Percentiles rank a stretch among this genome's conserved stretches.
phyloP scores from a whole-genome alignment of 2,329 filamentous ascomycete species.

The Corniculantispora saksenae region DNA sequence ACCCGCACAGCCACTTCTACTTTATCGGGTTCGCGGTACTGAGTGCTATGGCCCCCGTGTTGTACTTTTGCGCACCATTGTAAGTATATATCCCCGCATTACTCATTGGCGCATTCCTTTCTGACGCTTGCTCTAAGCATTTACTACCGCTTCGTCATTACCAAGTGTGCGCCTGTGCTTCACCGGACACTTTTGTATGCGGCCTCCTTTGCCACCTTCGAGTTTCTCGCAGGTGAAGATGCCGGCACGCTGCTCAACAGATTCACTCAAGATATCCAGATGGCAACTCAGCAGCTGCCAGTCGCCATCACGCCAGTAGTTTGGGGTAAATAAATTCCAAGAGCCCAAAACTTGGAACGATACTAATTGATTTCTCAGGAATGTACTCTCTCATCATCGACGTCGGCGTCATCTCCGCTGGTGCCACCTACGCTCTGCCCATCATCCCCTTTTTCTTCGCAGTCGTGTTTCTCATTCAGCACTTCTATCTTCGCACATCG shows the following conservation, averaged over 20 bases:
- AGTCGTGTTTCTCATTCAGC: constrained; percentile 32
- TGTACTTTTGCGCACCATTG: background rate
- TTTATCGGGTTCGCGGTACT: constrained; percentile 8
- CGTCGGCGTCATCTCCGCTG: constrained; percentile 23
- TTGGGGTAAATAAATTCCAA: background rate
- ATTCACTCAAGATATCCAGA: constrained; percentile 31
- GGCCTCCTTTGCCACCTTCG: constrained; percentile 19
- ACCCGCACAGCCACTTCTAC: constrained; percentile 16
- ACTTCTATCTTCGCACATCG: constrained; percentile 37
- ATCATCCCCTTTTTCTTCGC: constrained; percentile 29
- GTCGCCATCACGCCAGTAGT: constrained; percentile 24
- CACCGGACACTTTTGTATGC: background rate
- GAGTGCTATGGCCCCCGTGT: background rate
- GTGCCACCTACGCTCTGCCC: constrained; percentile 32
- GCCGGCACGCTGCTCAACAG: constrained; percentile 18
- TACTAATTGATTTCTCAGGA: background rate
- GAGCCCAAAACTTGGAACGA: background rate
- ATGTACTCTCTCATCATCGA: constrained; percentile 20
- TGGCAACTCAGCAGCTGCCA: constrained; percentile 29
- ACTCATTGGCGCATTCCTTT: no score
- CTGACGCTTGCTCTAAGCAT: background rate
- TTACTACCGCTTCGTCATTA: background rate
- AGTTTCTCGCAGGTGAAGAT: constrained; percentile 22
- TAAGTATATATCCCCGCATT: background rate
- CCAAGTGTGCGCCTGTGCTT: background rate